Percentiles rank a stretch among this genome's conserved stretches.
Evolutionary conservation across 2,329 filamentous ascomycete genomes (phyloP).

Genomic region (Hypoxylon sp.): DNA sequence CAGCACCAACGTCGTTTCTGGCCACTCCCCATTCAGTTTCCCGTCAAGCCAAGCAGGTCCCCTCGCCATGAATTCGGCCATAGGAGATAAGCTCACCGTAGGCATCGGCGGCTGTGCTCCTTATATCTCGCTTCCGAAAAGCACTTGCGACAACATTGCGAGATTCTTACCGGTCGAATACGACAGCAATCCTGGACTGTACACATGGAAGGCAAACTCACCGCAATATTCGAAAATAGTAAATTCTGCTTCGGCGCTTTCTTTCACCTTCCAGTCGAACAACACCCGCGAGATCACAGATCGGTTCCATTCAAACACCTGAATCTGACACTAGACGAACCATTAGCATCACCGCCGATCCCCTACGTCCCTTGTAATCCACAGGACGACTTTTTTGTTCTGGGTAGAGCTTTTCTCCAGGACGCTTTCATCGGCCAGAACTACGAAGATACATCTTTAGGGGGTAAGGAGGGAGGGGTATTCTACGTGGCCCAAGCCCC

Average conservation of each 20-base stretch:
- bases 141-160: too few relatives aligned
- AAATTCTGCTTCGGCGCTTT: conserved; percentile 1
- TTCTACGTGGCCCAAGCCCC: not conserved
- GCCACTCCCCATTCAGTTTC: too few relatives aligned
- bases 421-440: not conserved
- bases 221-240: not conserved
- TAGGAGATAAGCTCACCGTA: too few relatives aligned
- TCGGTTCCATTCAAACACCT: not conserved
- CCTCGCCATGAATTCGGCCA: too few relatives aligned
- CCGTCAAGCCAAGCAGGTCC: too few relatives aligned
- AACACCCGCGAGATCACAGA: not conserved
- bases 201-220: not conserved
- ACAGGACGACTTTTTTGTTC: not conserved
- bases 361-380: conserved; percentile 1
- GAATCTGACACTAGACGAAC: not conserved
- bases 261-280: not conserved
- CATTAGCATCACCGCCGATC: not conserved
- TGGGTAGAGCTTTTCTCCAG: conserved; percentile 2
- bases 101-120: too few relatives aligned
- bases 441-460: not conserved
- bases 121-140: too few relatives aligned
- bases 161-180: too few relatives aligned
- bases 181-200: too few relatives aligned
- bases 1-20: too few relatives aligned
- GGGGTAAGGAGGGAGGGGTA: not conserved